These are phyloP conservation scores for Knoxdaviesia proteae DNA, from an alignment of 2,329 filamentous ascomycete genomes.

Conservation along the genomic window DNA sequence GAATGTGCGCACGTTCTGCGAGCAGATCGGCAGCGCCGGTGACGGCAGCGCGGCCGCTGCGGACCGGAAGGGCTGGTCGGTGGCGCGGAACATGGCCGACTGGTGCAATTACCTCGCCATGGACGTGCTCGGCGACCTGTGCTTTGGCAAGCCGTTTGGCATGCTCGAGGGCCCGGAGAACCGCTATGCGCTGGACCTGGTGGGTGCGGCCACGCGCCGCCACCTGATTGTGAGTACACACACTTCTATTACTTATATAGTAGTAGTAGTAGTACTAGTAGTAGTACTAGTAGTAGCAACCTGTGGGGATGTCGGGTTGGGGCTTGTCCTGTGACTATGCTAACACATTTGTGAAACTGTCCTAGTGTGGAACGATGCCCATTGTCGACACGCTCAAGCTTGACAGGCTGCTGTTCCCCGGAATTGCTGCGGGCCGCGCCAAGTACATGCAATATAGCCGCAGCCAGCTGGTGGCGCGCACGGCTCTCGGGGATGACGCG, in stretches of 20 bases:
- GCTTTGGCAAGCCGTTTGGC: slow-evolving; percentile 40
- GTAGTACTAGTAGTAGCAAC: too few species aligned
- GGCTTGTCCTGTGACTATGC: too few species aligned
- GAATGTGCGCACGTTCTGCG: slow-evolving; percentile 46
- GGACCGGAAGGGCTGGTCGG: slow-evolving; percentile 34
- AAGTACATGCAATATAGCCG: slow-evolving; percentile 54
- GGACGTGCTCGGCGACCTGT: slow-evolving; percentile 40
- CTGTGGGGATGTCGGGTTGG: too few species aligned
- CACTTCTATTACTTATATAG: too few species aligned
- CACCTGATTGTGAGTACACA: slow-evolving; percentile 39
- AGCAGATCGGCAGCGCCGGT: slow-evolving; percentile 25
- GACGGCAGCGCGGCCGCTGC: slow-evolving; percentile 11
- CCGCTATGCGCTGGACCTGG: slow-evolving; percentile 43
- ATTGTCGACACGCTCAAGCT: slow-evolving; percentile 43
- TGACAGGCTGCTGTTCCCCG: slow-evolving; percentile 46
- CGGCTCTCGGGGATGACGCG: slow-evolving; percentile 37
- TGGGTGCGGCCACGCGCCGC: slow-evolving; percentile 45
- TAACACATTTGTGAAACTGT: not conserved
- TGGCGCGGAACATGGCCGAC: slow-evolving; percentile 38
- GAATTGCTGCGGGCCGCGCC: slow-evolving; percentile 43
- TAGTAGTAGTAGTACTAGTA: too few species aligned
- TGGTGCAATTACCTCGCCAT: slow-evolving; percentile 42
- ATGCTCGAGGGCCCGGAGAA: slow-evolving; percentile 39
- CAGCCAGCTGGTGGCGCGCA: slow-evolving; percentile 43
- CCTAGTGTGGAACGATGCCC: slow-evolving; percentile 50